Evolutionary conservation across 2,329 filamentous ascomycete species (phyloP).

Genomic region (Beauveria brongniartii): DNA sequence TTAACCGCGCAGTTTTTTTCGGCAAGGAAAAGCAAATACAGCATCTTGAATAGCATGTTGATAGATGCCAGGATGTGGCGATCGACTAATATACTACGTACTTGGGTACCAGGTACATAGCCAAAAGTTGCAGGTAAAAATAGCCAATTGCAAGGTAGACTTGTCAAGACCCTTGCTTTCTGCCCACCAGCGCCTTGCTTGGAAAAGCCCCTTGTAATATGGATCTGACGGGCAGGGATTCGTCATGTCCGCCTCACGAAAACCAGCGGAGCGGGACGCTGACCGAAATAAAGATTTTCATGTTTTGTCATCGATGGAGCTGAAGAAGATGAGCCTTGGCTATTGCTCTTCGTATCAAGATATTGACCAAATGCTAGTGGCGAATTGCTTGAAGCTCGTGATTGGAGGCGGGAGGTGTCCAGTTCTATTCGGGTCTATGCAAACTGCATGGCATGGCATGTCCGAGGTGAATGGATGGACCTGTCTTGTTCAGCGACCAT

Average conservation of each 20-base stretch:
- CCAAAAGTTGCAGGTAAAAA: background rate
- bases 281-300: background rate
- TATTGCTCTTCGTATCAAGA: background rate
- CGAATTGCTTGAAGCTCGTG: too few species aligned
- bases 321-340: too few species aligned
- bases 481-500: background rate
- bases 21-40: too few species aligned
- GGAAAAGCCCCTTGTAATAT: background rate
- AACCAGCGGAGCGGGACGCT: background rate
- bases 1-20: too few species aligned
- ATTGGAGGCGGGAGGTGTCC: too few species aligned
- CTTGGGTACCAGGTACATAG: too few species aligned
- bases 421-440: background rate
- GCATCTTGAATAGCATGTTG: too few species aligned
- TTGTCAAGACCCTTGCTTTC: background rate
- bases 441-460: background rate
- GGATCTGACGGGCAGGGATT: conserved; percentile 2
- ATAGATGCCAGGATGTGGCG: too few species aligned
- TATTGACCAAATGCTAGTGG: too few species aligned
- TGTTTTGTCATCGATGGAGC: too few species aligned
- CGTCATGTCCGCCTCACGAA: background rate
- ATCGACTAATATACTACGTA: too few species aligned
- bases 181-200: background rate
- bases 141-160: background rate
- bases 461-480: background rate